Conservation (phyloP, 305 asterid species). For the Solanum aculeatissimum region DNA sequence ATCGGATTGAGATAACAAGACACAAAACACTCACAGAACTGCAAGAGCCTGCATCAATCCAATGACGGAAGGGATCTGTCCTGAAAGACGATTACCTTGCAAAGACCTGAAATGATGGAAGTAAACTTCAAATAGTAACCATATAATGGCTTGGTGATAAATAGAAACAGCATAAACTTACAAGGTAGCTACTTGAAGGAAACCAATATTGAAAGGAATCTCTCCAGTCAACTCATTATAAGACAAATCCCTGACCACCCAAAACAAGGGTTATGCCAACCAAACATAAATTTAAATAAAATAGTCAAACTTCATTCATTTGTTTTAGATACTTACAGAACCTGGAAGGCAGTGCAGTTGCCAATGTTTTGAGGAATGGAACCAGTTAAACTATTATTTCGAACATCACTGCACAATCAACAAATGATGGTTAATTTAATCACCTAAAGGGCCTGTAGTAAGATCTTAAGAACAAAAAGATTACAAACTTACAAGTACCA, state of each 20-base stretch:
- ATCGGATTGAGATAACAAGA: neutral
- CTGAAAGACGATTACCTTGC: constrained; percentile 71
- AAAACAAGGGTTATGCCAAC: neutral
- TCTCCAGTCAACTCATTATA: constrained; percentile 66
- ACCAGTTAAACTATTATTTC: constrained; percentile 90
- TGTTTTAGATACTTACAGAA: constrained; percentile 64
- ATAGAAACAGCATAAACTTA: constrained; percentile 8
- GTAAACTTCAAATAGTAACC: neutral
- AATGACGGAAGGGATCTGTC: constrained; percentile 76
- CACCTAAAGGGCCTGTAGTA: neutral
- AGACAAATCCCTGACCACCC: constrained; percentile 66
- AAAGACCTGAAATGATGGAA: constrained; percentile 38
- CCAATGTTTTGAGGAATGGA: constrained; percentile 76
- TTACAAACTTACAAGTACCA: constrained; percentile 85
- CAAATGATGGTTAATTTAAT: neutral
- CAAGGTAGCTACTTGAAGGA: constrained; percentile 94
- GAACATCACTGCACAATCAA: constrained; percentile 59
- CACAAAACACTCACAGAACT: constrained; percentile 53
- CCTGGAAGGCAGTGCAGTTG: constrained; percentile 96
- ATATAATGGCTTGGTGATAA: neutral
- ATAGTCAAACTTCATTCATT: neutral
- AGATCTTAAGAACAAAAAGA: neutral
- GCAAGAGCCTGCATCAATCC: constrained; percentile 99
- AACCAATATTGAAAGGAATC: constrained; percentile 93
- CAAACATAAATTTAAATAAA: neutral